Evolutionary conservation across 306 rosid species (phyloP), one percentile per base, ranked within the genome.

Genomic region (Ziziphus jujuba): DNA sequence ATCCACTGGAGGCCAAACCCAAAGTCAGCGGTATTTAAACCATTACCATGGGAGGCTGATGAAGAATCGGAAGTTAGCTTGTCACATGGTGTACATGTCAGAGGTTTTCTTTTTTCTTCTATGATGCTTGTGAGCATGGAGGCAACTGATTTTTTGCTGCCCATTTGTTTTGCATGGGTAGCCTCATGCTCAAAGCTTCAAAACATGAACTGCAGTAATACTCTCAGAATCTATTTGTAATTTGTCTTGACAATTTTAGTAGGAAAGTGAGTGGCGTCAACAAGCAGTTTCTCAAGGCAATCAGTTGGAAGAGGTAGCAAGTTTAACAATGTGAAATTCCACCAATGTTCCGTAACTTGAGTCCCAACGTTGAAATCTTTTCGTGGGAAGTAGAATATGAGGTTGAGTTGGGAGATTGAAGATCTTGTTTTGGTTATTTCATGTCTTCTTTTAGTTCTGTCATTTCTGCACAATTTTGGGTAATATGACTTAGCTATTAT

Each of bases 51-150:
- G 38, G 69, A 59, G 58, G 58, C 62, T 43, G 43, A 64, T 6
- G 69, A 60, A 67, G 60, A 78, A 79, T 67, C 65, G 71, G 74
- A 58, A 22, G 67, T 51, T 8, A 45, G 78, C 79, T 61, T 65
- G 67, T 67, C 66, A 68, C 56, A 57, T 52, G 44, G 59, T 67
- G 73, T 83, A 64, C 69, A 72, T 57, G 23, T 71, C 38, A 53
- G 44, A 67, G 82, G 71, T 63, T 64, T 70, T 21, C 7, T 52
- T 61, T 69, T 40, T 31, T 73, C 49, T 45, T 25, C 25, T 28
- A 60, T 65, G 72, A 54, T 63, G 57, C 57, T 54, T 62, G n/a
- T 59, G 57, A 28, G 31, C 50, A 45, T 51, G 28, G 38, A 69
- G 36, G 47, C 53, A 57, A 64, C 72, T 56, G 49, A 61, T 28